Evolutionary conservation across 805 yeast genomes (phyloP).

Genomic region (Scheffersomyces ergatensis): DNA sequence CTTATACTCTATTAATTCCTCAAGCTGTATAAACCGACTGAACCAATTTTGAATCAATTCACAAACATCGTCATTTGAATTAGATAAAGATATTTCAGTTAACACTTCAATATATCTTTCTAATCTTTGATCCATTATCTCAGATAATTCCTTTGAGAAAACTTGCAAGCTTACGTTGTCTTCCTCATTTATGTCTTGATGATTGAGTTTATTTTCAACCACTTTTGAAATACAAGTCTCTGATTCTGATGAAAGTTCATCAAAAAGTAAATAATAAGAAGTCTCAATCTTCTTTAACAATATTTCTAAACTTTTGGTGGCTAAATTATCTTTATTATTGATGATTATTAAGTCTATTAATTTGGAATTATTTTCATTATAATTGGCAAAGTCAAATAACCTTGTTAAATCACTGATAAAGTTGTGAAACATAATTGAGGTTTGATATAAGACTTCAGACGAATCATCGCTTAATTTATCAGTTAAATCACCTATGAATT

Average conservation of each 20-base stretch:
- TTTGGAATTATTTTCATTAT: conserved; percentile 12
- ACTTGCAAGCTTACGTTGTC: conserved; percentile 5
- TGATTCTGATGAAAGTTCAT: background rate
- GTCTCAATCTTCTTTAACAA: background rate
- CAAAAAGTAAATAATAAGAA: background rate
- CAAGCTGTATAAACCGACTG: conserved; percentile 5
- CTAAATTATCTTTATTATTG: background rate
- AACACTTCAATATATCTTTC: conserved; percentile 21
- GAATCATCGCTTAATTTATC: background rate
- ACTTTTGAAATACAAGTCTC: background rate
- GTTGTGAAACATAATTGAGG: conserved; percentile 21
- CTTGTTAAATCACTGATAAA: conserved; percentile 21
- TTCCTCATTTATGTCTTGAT: background rate
- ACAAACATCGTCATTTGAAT: background rate
- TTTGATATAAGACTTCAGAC: conserved; percentile 2
- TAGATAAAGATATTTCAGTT: conserved; percentile 1
- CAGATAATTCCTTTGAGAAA: conserved; percentile 19
- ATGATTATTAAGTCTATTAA: conserved; percentile 8
- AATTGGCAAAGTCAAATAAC: conserved; percentile 15
- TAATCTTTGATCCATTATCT: conserved; percentile 25
- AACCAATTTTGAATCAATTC: conserved; percentile 14
- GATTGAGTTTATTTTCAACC: conserved; percentile 6
- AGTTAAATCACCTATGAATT: background rate
- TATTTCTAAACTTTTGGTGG: background rate
- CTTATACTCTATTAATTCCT: conserved; percentile 1